These are phyloP conservation scores for Lipomyces sp. DNA, from an alignment of 805 yeast genomes.

Conservation along the genomic window DNA sequence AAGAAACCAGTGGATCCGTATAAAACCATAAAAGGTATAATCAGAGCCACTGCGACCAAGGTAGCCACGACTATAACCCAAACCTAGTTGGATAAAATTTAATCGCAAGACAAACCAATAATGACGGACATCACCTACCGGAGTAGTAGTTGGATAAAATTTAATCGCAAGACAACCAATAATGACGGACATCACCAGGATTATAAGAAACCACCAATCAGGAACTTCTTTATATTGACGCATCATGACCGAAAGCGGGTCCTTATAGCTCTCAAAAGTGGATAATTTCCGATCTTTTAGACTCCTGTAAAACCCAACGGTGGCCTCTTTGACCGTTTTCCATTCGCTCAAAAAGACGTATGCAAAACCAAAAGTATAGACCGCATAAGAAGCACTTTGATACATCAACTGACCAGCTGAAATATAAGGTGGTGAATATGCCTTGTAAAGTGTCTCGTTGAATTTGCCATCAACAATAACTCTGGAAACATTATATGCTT, in stretches of 20 bases:
- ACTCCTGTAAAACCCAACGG: constrained; percentile 55
- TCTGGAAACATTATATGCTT: constrained; percentile 51
- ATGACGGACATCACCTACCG: constrained; percentile 56
- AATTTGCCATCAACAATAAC: constrained; percentile 48
- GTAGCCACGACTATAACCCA: constrained; percentile 66
- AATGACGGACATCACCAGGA: constrained; percentile 55
- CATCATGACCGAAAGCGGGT: constrained; percentile 50
- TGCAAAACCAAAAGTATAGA: constrained; percentile 66
- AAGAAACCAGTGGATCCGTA: constrained; percentile 64
- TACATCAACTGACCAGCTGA: constrained; percentile 56
- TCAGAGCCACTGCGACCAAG: constrained; percentile 57
- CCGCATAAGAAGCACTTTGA: constrained; percentile 45
- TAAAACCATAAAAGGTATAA: constrained; percentile 65
- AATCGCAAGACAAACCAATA: constrained; percentile 48
- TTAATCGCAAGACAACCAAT: constrained; percentile 48
- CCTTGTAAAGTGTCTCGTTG: constrained; percentile 8
- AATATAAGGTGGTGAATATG: constrained; percentile 40
- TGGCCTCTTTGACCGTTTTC: constrained; percentile 65
- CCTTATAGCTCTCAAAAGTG: constrained; percentile 61
- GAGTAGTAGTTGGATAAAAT: constrained; percentile 54
- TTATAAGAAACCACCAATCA: constrained; percentile 62
- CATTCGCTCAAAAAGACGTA: constrained; percentile 64
- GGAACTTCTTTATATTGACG: constrained; percentile 62
- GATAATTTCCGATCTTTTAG: constrained; percentile 55
- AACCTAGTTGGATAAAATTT: constrained; percentile 52